Evolutionary conservation across 2,329 filamentous ascomycete species (phyloP).

Genomic region (Ceratocystiopsis minuta): DNA sequence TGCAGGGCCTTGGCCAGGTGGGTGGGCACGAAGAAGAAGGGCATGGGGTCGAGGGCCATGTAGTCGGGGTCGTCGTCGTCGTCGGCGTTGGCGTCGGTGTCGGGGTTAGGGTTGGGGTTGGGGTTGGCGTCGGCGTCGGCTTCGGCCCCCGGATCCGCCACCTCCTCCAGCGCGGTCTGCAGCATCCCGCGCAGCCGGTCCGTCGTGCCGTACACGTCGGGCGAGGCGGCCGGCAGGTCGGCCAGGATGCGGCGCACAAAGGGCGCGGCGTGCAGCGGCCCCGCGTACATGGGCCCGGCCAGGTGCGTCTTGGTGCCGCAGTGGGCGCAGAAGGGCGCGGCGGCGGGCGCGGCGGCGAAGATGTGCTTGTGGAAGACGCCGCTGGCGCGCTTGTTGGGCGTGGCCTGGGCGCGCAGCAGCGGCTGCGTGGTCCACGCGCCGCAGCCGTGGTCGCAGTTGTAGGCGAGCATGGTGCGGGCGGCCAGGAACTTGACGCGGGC

Average conservation of each 20-base stretch:
- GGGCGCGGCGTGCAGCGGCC: conserved; percentile 64
- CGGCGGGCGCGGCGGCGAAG: conserved; percentile 52
- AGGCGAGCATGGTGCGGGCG: conserved; percentile 82
- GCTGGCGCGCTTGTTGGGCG: conserved; percentile 50
- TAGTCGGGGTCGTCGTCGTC: conserved; percentile 3
- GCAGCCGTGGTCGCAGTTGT: conserved; percentile 79
- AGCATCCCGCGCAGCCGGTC: conserved; percentile 82
- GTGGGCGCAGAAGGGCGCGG: conserved; percentile 53
- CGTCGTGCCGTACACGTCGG: conserved; percentile 59
- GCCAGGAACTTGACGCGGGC: conserved; percentile 79
- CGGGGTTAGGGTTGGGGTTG: too few species aligned
- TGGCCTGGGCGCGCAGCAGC: conserved; percentile 49
- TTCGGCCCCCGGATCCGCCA: conserved; percentile 15
- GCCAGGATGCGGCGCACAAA: conserved; percentile 69
- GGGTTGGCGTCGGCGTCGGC: conserved; percentile 56
- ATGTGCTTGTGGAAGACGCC: conserved; percentile 61
- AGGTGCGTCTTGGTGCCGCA: conserved; percentile 78
- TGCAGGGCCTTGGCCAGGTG: conserved; percentile 60
- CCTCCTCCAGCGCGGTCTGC: conserved; percentile 68
- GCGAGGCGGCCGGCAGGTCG: conserved; percentile 48
- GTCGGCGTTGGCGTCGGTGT: conserved; percentile 18
- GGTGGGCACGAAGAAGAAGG: conserved; percentile 74
- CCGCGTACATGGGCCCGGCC: conserved; percentile 87
- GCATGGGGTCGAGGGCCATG: conserved; percentile 52
- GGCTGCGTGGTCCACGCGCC: conserved; percentile 80